Percentiles rank a stretch among this genome's conserved stretches.
phyloP scores from a whole-genome alignment of 116 monocot species.

The Iris pallida region DNA sequence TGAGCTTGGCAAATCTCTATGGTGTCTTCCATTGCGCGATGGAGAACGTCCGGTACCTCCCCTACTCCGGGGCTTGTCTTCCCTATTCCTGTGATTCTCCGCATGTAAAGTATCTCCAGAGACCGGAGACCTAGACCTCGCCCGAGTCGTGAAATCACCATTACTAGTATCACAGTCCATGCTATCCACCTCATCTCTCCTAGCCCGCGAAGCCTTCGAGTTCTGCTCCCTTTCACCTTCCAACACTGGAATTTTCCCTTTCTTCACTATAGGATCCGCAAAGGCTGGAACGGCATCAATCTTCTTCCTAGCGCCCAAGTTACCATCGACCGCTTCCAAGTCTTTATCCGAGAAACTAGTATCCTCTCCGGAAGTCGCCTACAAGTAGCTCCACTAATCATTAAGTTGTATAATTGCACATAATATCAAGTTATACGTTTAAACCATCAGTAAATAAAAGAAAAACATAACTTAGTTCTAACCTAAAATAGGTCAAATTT shows the following conservation, averaged over 20 bases:
- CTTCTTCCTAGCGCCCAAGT: neutral
- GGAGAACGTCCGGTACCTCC: conserved; percentile 15
- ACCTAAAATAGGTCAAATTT: neutral
- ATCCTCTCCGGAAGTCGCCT: conserved; percentile 14
- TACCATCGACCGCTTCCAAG: neutral
- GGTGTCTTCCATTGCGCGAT: conserved; percentile 14
- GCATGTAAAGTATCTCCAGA: conserved; percentile 16
- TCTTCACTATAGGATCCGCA: neutral
- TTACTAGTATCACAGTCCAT: neutral
- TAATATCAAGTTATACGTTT: neutral
- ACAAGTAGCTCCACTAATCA: neutral
- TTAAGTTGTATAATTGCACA: neutral
- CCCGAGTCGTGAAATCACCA: conserved; percentile 11
- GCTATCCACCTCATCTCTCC: neutral
- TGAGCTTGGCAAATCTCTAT: conserved; percentile 31
- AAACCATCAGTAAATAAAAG: neutral
- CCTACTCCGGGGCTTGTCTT: conserved; percentile 9
- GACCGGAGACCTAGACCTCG: conserved; percentile 22
- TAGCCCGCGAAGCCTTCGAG: neutral
- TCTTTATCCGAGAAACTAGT: conserved; percentile 6
- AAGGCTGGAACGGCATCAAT: conserved; percentile 11
- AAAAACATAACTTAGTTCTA: neutral
- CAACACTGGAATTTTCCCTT: neutral
- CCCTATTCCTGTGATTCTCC: conserved; percentile 22
- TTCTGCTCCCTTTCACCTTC: conserved; percentile 3